Evolutionary conservation across 2,329 filamentous ascomycete species (phyloP), one percentile per base, ranked within the genome.

Genomic region (Aspergillus caelatus): DNA sequence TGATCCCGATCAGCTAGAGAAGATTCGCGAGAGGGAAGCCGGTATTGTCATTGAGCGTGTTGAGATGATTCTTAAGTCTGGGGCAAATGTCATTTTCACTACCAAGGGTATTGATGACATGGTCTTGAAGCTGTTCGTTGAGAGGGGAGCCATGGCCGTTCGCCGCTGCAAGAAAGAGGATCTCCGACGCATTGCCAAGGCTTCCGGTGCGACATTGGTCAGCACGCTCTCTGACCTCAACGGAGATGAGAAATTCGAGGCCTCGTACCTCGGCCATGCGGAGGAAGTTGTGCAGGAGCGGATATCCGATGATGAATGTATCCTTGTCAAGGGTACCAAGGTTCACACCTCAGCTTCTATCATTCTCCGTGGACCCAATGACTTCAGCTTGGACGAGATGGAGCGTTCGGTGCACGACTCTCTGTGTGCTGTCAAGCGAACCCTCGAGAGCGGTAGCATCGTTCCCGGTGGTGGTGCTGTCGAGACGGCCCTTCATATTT

Each of bases 101-200:
- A 99, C 95, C 66, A 99, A 99, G 86, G 95, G 95, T 72, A 99
- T 99, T 70, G 95, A 99, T 74, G 95, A 99, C 74, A 84, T 99
- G 77, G 93, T 93, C 71, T 82, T 99, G 69, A 99, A 99, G 86
- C 86, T 92, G 66, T 97, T 99, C 76, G 85, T 99, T 62, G 95
- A 99, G 84, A 91, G 88, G 78, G 94, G 94, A 65, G 94, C 93
- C 63, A 98, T 99, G 91, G 95, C 91, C 59, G 93, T 99, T 57
- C 88, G 95, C 75, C 87, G 95, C 77, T 98, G 94, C 82, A 99
- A 98, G 86, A 99, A 99, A 87, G 95, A 99, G 82, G 95, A 99
- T 75, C 84, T 99, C 65, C 87, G 95, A 77, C 89, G 95, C 72
- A 98, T 99, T 81, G 95, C 95, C 64, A 96, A 91, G 83, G 95